Base-by-base conservation (phyloP, 225 moss, liverwort and hornwort species). In the Sphagnum contortum region DNA sequence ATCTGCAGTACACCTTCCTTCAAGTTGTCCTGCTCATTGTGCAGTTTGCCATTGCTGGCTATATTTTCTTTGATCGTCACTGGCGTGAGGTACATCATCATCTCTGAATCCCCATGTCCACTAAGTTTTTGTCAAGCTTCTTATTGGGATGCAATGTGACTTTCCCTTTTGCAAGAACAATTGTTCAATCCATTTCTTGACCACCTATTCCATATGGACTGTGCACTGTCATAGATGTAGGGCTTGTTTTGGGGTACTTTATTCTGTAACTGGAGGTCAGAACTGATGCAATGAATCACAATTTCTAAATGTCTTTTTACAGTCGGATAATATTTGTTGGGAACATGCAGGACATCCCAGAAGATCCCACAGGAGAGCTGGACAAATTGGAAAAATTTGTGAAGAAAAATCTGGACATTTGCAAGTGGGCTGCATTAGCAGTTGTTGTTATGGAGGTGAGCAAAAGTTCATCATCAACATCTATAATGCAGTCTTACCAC, bases 301-400 rank as follows among this genome's bases (percentile, higher is more conserved):
- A 29, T 29, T 1, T 29, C 29, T 29, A 29, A 29, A 29, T 29
- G 29, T 29, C 29, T 29, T 29, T 29, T 29, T 29, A 29, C 29
- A 29, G 29, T 29, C 29, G 1, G 29, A 29, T 29, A 29, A 29
- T 29, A 29, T 29, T 29, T 29, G 29, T 29, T 29, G 29, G 29
- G 29, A 29, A 29, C 29, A 29, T 68, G 63, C 80, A 98, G 82
- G 91, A 91, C 62, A 80, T 98, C 48, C 98, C 98, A 9, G 75
- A 79, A 2, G 98, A 98, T 71, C 93, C 98, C 8, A 98, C 98
- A 4, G 93, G 93, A 4, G 73, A 98, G 66, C 67, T 98, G 71
- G 91, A 93, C 71, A 88, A 81, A 75, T 80, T 93, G 48, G 83
- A 82, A 62, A 52, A 77, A 5, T 98, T 98, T 72, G 76, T 98